A percentile compares a stretch with the other conserved stretches of the same genome.
These are phyloP conservation scores for Hanseniaspora guilliermondii DNA, from an alignment of 805 yeast species.

Conservation along the genomic window DNA sequence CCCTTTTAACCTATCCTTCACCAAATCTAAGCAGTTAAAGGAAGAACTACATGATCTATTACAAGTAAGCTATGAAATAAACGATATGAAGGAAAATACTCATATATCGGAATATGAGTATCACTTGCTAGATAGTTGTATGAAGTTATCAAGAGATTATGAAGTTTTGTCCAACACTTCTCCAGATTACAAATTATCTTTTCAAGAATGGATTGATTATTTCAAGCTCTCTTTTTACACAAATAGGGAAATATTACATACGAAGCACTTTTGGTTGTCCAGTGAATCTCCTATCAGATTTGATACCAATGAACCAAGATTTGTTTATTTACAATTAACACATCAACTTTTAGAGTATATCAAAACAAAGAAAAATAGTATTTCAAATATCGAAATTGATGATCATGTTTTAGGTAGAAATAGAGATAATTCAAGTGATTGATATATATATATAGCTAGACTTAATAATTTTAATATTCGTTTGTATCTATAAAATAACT, in stretches of 20 bases:
- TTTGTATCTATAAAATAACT: neutral
- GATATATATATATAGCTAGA: neutral
- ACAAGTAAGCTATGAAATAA: neutral
- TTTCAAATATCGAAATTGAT: neutral
- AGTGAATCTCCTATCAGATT: constrained; percentile 54
- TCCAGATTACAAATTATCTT: constrained; percentile 18
- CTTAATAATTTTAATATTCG: neutral
- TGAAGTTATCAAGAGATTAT: constrained; percentile 18
- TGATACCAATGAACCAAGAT: constrained; percentile 59
- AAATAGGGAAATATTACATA: constrained; percentile 21
- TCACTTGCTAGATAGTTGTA: neutral
- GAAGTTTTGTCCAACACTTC: constrained; percentile 18
- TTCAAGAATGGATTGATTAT: constrained; percentile 21
- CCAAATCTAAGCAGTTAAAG: constrained; percentile 3
- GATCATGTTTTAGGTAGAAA: neutral
- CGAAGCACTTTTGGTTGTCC: constrained; percentile 46
- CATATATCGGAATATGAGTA: neutral
- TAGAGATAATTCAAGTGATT: neutral
- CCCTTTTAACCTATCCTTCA: neutral
- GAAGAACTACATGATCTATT: neutral
- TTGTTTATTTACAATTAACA: constrained; percentile 33
- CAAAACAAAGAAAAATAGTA: neutral
- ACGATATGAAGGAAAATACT: neutral
- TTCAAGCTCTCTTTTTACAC: constrained; percentile 15
- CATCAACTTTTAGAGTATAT: neutral